Evolutionary conservation across 371 early-diverging fungal genomes (phyloP), one percentile per base, ranked within the genome.

Genomic region (Phascolomyces articulosus): DNA sequence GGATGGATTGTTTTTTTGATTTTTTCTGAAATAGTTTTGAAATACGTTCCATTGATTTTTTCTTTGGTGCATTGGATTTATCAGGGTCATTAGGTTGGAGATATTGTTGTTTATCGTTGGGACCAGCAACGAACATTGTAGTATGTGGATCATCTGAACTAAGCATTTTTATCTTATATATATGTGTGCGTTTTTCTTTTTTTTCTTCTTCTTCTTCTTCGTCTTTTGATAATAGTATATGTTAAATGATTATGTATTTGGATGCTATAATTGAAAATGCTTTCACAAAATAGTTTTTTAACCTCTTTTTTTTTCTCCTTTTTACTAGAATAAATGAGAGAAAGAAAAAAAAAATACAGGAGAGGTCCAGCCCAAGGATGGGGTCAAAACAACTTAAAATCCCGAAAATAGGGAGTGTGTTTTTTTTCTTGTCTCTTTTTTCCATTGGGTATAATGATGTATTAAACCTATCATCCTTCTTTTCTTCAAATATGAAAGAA

Each of bases 21-120:
- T 77, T 80, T 53, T 77, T 77, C 55, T 75, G 78, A 63, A 80
- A 80, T 29, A 80, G 56, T 28, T 74, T 66, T 11, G 80, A 80
- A 27, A 80, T 72, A 56, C 80, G 72, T 51, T 75, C 75, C 44
- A 77, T 64, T 15, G 75, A 66, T 48, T 72, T 74, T 41, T 75
- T 75, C 61, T 68, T 68, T n/a, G 60, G 61, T 55, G 64, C 55
- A 31, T 60, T 64, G 16, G 54, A 27, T 51, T 64, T 53, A 13
- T 62, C 51, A 55, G 40, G 20, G 40, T 64, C 49, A 55, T 40
- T 63, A 16, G 64, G 57, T 6, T 57, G 58, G 7, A 53, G 55
- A 28, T 44, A 65, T 10, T 53, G 63, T 40, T 20, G 63, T 40
- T 20, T 27, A n/a, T 60, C 60, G 27, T 29, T 58, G 55, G 55